Evolutionary conservation across 2,329 filamentous ascomycete species (phyloP).

Genomic region (Acrocalymma vagum): DNA sequence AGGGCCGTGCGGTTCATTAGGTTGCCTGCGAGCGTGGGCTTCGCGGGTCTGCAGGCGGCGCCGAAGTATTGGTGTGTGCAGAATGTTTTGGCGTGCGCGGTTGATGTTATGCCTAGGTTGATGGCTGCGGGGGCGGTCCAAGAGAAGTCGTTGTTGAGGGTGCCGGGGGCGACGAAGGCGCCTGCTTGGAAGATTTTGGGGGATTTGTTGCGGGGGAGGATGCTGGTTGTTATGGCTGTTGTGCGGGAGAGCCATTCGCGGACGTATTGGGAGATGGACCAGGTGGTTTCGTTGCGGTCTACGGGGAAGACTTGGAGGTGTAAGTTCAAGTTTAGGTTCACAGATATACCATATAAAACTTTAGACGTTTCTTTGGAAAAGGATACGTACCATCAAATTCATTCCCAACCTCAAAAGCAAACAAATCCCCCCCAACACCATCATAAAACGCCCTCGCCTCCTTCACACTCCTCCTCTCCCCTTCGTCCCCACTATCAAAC

Average conservation of each 20-base stretch:
- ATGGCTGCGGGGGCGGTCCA: constrained; percentile 23
- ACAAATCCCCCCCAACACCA: constrained; percentile 17
- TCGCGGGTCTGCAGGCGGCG: constrained; percentile 19
- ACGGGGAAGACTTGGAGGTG: constrained; percentile 20
- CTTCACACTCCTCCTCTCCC: constrained; percentile 15
- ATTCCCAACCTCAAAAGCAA: constrained; percentile 28
- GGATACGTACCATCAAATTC: constrained; percentile 25
- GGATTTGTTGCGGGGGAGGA: constrained; percentile 3
- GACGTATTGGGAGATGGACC: constrained; percentile 18
- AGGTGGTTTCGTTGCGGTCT: constrained; percentile 20
- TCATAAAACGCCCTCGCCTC: constrained; percentile 21
- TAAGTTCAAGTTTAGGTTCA: background rate
- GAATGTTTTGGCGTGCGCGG: constrained; percentile 18
- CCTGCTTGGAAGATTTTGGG: constrained; percentile 23
- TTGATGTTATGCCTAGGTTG: constrained; percentile 18
- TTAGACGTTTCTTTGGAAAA: too few species aligned
- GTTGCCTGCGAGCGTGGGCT: constrained; percentile 65
- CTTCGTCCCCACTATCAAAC: constrained; percentile 21
- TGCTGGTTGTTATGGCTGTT: constrained; percentile 11
- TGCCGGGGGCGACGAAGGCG: constrained; percentile 19
- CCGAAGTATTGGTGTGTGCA: constrained; percentile 29
- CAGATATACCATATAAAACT: too few species aligned
- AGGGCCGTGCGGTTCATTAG: constrained; percentile 70
- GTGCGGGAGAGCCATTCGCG: constrained; percentile 22
- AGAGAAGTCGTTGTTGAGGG: constrained; percentile 11